phyloP scores from a whole-genome alignment of 2,329 filamentous ascomycete species.

The Diaporthe sp. region DNA sequence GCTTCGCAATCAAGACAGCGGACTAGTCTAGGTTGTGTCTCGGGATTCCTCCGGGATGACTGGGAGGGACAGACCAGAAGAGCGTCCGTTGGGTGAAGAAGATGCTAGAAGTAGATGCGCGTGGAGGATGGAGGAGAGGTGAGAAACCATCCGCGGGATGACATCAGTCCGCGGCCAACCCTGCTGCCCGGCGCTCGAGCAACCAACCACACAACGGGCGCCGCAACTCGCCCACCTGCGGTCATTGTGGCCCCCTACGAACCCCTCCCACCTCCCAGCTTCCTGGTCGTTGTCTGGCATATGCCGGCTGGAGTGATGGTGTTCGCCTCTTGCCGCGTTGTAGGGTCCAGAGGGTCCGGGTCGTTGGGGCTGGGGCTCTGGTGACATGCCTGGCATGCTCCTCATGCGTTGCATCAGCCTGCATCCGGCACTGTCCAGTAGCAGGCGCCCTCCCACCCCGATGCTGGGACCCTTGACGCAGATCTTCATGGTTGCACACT shows the following conservation, averaged over 20 bases:
- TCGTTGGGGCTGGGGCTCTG: conserved; percentile 16
- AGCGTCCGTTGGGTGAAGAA: not conserved
- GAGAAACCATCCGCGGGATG: conserved; percentile 5
- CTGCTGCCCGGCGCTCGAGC: conserved; percentile 14
- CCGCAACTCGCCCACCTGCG: not conserved
- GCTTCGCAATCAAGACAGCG: not conserved
- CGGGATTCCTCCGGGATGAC: not conserved
- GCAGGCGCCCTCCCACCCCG: not conserved
- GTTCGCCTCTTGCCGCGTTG: conserved; percentile 21
- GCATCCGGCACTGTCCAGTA: conserved; percentile 4
- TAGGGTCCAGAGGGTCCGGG: not conserved
- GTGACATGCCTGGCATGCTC: not conserved
- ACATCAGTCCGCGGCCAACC: conserved; percentile 20
- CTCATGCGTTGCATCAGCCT: conserved; percentile 30
- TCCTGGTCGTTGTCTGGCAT: not conserved
- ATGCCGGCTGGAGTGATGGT: conserved; percentile 3
- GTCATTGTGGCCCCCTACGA: not conserved
- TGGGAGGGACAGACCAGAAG: not conserved
- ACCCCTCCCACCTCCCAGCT: not conserved
- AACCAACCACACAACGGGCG: conserved; percentile 5
- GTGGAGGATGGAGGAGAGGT: not conserved
- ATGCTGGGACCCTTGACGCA: conserved; percentile 28
- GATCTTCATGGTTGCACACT: conserved; percentile 1
- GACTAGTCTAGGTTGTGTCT: not conserved
- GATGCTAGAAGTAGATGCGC: not conserved